A percentile compares a stretch with the other conserved stretches of the same genome.
phyloP scores from a whole-genome alignment of 2,329 filamentous ascomycete genomes.

The Gaeumannomyces sp. region DNA sequence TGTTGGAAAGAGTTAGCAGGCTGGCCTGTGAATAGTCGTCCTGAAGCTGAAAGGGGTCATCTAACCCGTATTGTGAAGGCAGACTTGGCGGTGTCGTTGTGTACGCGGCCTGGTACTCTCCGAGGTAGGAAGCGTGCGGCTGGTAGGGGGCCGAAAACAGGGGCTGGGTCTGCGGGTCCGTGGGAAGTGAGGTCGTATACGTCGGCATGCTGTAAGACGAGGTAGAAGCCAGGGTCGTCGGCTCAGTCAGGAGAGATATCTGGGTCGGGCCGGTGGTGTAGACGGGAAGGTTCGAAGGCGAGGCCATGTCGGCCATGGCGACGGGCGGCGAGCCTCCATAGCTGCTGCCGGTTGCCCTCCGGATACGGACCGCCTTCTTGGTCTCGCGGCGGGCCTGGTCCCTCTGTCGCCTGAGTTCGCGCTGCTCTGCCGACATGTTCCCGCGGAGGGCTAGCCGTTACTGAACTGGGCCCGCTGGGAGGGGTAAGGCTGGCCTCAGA shows the following conservation, averaged over 20 bases:
- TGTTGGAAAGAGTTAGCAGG: constrained; percentile 5
- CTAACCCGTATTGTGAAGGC: constrained; percentile 27
- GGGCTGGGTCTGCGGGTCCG: constrained; percentile 23
- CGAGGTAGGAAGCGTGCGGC: constrained; percentile 21
- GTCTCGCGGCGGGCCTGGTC: constrained; percentile 53
- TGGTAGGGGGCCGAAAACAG: constrained; percentile 29
- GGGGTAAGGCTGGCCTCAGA: constrained; percentile 48
- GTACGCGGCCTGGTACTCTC: constrained; percentile 23
- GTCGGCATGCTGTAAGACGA: constrained; percentile 38
- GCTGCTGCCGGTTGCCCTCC: constrained; percentile 36
- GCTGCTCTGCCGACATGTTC: constrained; percentile 51
- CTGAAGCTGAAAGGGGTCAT: constrained; percentile 6
- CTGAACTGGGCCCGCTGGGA: constrained; percentile 42
- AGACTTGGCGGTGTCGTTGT: constrained; percentile 21
- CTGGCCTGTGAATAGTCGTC: constrained; percentile 12
- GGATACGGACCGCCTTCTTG: constrained; percentile 45
- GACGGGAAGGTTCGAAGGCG: constrained; percentile 36
- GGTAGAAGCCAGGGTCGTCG: constrained; percentile 32
- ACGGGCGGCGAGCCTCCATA: constrained; percentile 35
- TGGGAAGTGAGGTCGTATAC: constrained; percentile 33
- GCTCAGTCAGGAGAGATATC: constrained; percentile 45
- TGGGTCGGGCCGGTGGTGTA: constrained; percentile 46
- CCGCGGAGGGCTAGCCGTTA: constrained; percentile 54
- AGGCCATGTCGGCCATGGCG: constrained; percentile 36
- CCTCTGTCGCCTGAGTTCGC: constrained; percentile 55